These are phyloP conservation scores for Heimioporus retisporus DNA, from an alignment of 1,284 basidiomycete species.

Conservation along the genomic window DNA sequence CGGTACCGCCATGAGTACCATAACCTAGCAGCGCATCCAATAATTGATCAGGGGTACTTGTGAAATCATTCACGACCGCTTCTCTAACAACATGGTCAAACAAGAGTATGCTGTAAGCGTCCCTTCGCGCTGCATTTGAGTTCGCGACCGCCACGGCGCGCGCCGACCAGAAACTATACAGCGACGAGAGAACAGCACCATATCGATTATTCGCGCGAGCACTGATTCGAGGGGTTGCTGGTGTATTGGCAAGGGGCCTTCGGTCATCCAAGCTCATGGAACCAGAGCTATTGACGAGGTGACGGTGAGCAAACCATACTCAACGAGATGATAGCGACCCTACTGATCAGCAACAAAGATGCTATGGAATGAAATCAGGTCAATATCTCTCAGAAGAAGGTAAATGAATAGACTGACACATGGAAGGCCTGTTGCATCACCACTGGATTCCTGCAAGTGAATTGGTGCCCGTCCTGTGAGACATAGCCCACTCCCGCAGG, in stretches of 20 bases:
- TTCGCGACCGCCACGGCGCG: slow-evolving; percentile 50
- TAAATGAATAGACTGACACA: slow-evolving; percentile 53
- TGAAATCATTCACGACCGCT: slow-evolving; percentile 59
- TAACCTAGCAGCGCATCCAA: slow-evolving; percentile 52
- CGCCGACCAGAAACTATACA: slow-evolving; percentile 67
- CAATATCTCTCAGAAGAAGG: not conserved
- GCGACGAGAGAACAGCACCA: slow-evolving; percentile 65
- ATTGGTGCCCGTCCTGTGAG: slow-evolving; percentile 59
- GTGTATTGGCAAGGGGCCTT: slow-evolving; percentile 53
- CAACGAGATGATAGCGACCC: not conserved
- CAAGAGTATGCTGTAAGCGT: slow-evolving; percentile 60
- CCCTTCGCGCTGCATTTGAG: slow-evolving; percentile 63
- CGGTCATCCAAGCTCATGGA: slow-evolving; percentile 60
- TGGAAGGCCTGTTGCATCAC: slow-evolving; percentile 64
- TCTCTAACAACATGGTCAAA: slow-evolving; percentile 49
- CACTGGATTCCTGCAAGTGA: slow-evolving; percentile 63
- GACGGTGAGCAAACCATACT: not conserved
- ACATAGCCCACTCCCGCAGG: slow-evolving; percentile 57
- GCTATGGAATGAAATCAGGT: slow-evolving; percentile 37
- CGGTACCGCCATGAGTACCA: slow-evolving; percentile 53
- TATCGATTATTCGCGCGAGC: slow-evolving; percentile 55
- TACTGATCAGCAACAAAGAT: slow-evolving; percentile 65
- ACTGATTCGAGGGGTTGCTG: slow-evolving; percentile 48
- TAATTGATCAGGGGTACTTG: slow-evolving; percentile 57
- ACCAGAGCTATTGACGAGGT: slow-evolving; percentile 50